Base-by-base conservation (phyloP, 371 early-diverging fungal species). In the Lichtheimia ornata region DNA sequence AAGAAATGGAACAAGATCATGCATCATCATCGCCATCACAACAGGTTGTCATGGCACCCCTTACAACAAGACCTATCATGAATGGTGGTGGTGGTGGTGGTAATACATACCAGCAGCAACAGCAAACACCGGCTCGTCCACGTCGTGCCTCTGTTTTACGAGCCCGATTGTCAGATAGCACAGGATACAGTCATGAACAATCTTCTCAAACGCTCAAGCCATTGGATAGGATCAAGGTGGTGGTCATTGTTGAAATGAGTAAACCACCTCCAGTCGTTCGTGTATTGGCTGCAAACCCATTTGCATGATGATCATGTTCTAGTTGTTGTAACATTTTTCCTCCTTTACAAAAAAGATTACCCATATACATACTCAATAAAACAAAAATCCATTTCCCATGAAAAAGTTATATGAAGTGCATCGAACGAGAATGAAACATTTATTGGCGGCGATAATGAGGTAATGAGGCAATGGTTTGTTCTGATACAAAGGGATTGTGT, bases 241-340 rank as follows among this genome's bases (percentile, higher is more conserved):
- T 84, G 62, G 76, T 91, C 44, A 84, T 84, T 4, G 81, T 84
- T 11, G 85, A 89, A 60, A 84, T 87, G 59, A 72, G 78, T n/a
- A 74, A 81, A 35, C 86, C 88, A 6, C 92, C 90, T 7, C 89
- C 89, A 45, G 77, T 86, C 35, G 79, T 88, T 57, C 82, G 86
- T 63, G 75, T 89, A 20, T 71, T 84, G 59, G 84, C 88, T 18
- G 84, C 83, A 53, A 85, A 89, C 62, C 91, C 91, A 17, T 72
- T 68, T 56, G 69, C 69, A 35, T 69, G 61, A 61, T 25, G 25
- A n/a, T n/a, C n/a, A n/a, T n/a, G n/a, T n/a, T n/a, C n/a, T n/a
- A n/a, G n/a, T n/a, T n/a, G 28, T 28, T 35, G 35, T 35, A 35
- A 35, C 35, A 35, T 35, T 35, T 30, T n/a, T 22, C 22, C 22